Percentiles rank a stretch among this genome's conserved stretches.
Evolutionary conservation across 2,329 filamentous ascomycete genomes (phyloP).

Genomic region (Fusarium equiseti): DNA sequence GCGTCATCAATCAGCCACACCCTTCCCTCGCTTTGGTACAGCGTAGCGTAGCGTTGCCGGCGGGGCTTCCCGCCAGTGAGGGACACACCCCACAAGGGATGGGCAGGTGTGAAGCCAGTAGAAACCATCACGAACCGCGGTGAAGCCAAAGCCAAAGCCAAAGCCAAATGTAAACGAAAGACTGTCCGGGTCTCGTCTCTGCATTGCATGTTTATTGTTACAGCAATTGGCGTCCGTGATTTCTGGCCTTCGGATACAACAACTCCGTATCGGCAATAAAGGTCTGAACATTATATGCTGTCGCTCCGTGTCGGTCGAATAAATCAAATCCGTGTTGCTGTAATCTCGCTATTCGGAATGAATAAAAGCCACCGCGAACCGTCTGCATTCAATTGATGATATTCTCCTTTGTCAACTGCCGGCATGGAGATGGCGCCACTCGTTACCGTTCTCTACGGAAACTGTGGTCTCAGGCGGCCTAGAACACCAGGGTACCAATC

Average conservation of each 20-base stretch:
- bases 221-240: neutral
- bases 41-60: conserved; percentile 5
- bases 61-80: conserved; percentile 44
- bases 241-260: neutral
- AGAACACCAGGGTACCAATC: conserved; percentile 17
- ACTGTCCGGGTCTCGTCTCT: conserved; percentile 11
- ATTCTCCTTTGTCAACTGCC: conserved; percentile 27
- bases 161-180: neutral
- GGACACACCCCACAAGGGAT: conserved; percentile 36
- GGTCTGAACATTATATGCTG: neutral
- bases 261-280: neutral
- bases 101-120: conserved; percentile 8
- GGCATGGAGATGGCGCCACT: conserved; percentile 32
- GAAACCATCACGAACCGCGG: conserved; percentile 32
- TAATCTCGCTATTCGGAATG: conserved; percentile 4
- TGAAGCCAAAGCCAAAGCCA: conserved; percentile 26
- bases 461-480: conserved; percentile 27
- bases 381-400: neutral
- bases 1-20: conserved; percentile 46
- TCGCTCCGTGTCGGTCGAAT: neutral
- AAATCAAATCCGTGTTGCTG: neutral
- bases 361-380: neutral
- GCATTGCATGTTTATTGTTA: neutral
- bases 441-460: conserved; percentile 4
- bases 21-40: conserved; percentile 26